Percentiles rank a stretch among this genome's conserved stretches.
Conservation (phyloP, 495 filamentous ascomycete genomes). For the Acidomyces sp. region DNA sequence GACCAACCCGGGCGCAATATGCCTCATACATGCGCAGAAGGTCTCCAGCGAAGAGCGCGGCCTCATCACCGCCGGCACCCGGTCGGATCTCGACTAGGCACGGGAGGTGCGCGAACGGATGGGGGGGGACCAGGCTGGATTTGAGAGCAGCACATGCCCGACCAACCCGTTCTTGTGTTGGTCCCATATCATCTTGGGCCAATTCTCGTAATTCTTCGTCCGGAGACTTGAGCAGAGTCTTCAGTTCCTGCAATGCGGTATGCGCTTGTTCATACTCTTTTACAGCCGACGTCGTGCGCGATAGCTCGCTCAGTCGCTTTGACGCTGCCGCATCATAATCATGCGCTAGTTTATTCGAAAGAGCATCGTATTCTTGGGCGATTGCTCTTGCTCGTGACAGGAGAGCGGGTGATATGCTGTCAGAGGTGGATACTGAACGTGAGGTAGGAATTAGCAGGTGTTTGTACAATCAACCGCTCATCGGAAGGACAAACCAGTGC, state of each 20-base stretch:
- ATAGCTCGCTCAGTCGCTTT: constrained; percentile 65
- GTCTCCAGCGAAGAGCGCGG: constrained; percentile 75
- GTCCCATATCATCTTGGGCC: constrained; percentile 62
- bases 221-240: constrained; percentile 27
- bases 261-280: constrained; percentile 54
- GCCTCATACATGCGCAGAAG: constrained; percentile 77
- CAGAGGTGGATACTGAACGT: constrained; percentile 7
- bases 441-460: neutral
- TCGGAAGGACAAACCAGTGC: constrained; percentile 20
- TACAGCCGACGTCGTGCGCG: constrained; percentile 51
- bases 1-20: constrained; percentile 55
- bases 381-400: constrained; percentile 51
- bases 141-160: constrained; percentile 52
- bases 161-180: constrained; percentile 46
- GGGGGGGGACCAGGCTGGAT: constrained; percentile 63
- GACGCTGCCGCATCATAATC: constrained; percentile 61
- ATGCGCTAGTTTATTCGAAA: constrained; percentile 42
- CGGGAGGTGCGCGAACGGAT: constrained; percentile 87
- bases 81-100: constrained; percentile 86
- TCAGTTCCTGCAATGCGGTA: constrained; percentile 27
- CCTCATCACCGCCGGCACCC: constrained; percentile 86
- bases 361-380: constrained; percentile 51
- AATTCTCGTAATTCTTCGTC: constrained; percentile 53
- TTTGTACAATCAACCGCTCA: neutral
- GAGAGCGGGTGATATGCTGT: constrained; percentile 43